Conservation (phyloP, 2,329 filamentous ascomycete genomes). For the Albifimbria verrucaria region DNA sequence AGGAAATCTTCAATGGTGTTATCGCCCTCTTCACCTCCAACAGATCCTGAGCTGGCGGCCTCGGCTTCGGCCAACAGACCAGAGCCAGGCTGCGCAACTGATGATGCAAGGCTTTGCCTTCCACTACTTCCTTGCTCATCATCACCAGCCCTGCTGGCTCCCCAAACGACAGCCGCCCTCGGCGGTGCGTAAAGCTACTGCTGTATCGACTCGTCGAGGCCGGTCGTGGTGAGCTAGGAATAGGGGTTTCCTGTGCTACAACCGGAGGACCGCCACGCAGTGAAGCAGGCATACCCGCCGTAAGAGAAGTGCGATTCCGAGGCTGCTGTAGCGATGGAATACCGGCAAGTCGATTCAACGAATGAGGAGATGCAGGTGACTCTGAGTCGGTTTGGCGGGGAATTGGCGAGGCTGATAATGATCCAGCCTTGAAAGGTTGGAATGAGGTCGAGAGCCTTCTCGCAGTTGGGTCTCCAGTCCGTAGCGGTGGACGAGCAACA, state of each 20-base stretch:
- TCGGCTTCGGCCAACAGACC: slow-evolving; percentile 71
- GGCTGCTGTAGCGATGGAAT: slow-evolving; percentile 48
- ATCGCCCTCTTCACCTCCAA: slow-evolving; percentile 74
- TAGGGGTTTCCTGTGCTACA: slow-evolving; percentile 61
- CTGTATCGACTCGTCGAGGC: slow-evolving; percentile 79
- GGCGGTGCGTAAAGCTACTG: slow-evolving; percentile 88
- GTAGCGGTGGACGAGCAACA: slow-evolving; percentile 31
- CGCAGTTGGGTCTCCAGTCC: slow-evolving; percentile 50
- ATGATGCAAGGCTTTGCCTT: slow-evolving; percentile 71
- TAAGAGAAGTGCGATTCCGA: slow-evolving; percentile 69
- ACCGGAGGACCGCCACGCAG: slow-evolving; percentile 63
- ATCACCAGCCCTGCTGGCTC: slow-evolving; percentile 62
- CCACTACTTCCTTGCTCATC: slow-evolving; percentile 78
- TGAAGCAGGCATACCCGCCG: slow-evolving; percentile 71
- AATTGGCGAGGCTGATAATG: slow-evolving; percentile 83
- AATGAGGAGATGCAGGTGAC: slow-evolving; percentile 53
- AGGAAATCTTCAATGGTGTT: slow-evolving; percentile 85
- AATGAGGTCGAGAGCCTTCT: slow-evolving; percentile 84
- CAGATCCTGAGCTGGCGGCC: slow-evolving; percentile 62
- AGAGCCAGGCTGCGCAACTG: slow-evolving; percentile 69
- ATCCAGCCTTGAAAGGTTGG: slow-evolving; percentile 94
- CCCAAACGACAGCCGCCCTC: slow-evolving; percentile 75
- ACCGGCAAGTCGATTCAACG: slow-evolving; percentile 44
- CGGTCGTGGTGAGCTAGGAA: slow-evolving; percentile 75
- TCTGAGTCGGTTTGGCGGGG: slow-evolving; percentile 47